Evolutionary conservation across 805 yeast species (phyloP).

Genomic region (Metschnikowia aberdeeniae): DNA sequence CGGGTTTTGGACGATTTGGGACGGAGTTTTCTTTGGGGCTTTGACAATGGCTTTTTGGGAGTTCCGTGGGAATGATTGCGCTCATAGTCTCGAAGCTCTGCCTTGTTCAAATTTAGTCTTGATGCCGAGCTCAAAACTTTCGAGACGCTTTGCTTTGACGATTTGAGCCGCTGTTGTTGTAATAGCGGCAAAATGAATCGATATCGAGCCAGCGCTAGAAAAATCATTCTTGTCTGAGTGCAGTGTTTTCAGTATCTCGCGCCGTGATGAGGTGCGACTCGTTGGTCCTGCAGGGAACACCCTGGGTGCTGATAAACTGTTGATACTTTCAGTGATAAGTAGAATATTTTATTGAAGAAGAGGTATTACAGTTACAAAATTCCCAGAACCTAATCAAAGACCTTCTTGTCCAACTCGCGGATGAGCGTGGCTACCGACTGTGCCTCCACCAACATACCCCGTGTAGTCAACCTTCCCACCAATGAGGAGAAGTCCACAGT

Average conservation of each 20-base stretch:
- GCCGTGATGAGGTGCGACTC: background rate
- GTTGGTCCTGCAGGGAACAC: no score
- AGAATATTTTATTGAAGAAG: background rate
- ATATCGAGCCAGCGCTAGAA: background rate
- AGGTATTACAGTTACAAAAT: background rate
- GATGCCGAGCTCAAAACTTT: constrained; percentile 1
- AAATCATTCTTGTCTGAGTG: background rate
- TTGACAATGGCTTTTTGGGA: background rate
- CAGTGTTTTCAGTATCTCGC: background rate
- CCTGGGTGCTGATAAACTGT: no score
- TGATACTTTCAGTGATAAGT: no score
- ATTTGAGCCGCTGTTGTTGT: background rate
- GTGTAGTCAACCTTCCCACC: constrained; percentile 70
- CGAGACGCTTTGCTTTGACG: background rate
- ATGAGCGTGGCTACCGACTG: constrained; percentile 82
- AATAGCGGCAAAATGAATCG: no score
- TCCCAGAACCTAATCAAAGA: constrained; percentile 35
- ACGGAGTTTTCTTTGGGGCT: background rate
- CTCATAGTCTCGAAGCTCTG: background rate
- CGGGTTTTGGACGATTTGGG: no score
- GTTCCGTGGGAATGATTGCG: no score
- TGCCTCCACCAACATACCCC: constrained; percentile 91
- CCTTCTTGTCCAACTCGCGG: constrained; percentile 72
- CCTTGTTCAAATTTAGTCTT: background rate
- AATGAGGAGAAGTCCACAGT: constrained; percentile 69